A percentile compares a stretch with the other conserved stretches of the same genome.
These are phyloP conservation scores for Warburgia ugandensis DNA, from an alignment of 164 flowering plant species.

Conservation along the genomic window DNA sequence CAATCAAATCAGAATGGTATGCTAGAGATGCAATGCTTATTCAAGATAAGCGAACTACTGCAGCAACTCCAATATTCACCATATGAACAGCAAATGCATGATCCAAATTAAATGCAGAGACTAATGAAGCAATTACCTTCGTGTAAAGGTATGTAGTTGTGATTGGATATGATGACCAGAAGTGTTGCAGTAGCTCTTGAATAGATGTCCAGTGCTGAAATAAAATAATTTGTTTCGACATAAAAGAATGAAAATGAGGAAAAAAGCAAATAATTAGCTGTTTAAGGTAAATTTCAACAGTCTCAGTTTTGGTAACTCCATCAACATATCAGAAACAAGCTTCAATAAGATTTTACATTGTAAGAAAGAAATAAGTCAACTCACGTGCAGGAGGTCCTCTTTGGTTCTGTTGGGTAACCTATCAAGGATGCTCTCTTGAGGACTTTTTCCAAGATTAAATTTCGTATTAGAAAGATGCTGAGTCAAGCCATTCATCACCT, in stretches of 20 bases:
- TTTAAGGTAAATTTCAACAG: not conserved
- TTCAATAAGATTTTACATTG: too few relatives aligned
- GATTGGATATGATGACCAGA: conserved; percentile 97
- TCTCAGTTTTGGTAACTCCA: too few relatives aligned
- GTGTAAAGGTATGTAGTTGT: conserved; percentile 56
- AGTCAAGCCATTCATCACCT: conserved; percentile 77
- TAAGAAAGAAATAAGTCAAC: conserved; percentile 16
- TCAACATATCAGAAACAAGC: too few relatives aligned
- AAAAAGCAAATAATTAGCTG: not conserved
- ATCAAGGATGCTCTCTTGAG: conserved; percentile 71
- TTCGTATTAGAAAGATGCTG: conserved; percentile 73
- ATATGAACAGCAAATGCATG: not conserved
- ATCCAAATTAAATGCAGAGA: not conserved
- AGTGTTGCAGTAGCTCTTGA: conserved; percentile 81
- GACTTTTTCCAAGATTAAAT: conserved; percentile 60
- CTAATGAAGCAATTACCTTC: conserved; percentile 51
- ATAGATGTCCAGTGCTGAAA: conserved; percentile 88
- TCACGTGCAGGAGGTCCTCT: conserved; percentile 75
- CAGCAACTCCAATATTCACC: not conserved
- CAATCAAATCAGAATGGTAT: not conserved
- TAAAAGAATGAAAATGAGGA: not conserved
- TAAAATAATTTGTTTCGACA: too few relatives aligned
- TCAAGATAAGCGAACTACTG: not conserved
- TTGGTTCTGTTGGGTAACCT: conserved; percentile 57
- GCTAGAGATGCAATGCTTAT: not conserved